A percentile compares a stretch with the other conserved stretches of the same genome.
Evolutionary conservation across 345 rosid species (phyloP).

Genomic region (Xanthoceras sorbifolium): DNA sequence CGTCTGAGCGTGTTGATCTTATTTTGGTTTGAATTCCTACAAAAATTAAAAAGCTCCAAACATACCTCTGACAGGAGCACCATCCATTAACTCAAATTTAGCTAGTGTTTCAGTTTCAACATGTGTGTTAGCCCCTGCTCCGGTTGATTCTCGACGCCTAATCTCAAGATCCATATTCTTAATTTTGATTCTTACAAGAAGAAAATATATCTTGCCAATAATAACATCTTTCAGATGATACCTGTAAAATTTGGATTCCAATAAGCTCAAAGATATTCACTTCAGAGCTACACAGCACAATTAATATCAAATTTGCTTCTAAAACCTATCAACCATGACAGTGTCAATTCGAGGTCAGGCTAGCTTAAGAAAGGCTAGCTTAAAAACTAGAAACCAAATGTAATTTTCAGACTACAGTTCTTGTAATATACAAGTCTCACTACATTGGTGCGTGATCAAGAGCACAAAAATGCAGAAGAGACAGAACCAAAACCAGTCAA

Average conservation of each 20-base stretch:
- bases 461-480: neutral
- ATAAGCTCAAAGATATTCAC: conserved; percentile 16
- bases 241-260: conserved; percentile 45
- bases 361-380: neutral
- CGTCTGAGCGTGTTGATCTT: neutral
- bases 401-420: neutral
- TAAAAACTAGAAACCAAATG: neutral
- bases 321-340: neutral
- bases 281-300: conserved; percentile 10
- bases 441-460: conserved; percentile 1
- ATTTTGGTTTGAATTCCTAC: neutral
- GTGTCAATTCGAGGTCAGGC: conserved; percentile 8
- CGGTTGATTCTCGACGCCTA: conserved; percentile 94
- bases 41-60: neutral
- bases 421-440: neutral
- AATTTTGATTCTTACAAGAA: conserved; percentile 97
- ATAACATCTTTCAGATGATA: conserved; percentile 96
- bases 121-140: conserved; percentile 92
- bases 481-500: neutral
- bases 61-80: conserved; percentile 98
- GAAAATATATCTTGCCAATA: conserved; percentile 96
- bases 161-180: conserved; percentile 99
- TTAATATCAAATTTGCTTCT: neutral
- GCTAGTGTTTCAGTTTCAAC: conserved; percentile 99
- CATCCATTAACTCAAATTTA: conserved; percentile 98